These are phyloP conservation scores for Thraustotheca clavata DNA, from an alignment of 352 stramenopile species.

Conservation along the genomic window DNA sequence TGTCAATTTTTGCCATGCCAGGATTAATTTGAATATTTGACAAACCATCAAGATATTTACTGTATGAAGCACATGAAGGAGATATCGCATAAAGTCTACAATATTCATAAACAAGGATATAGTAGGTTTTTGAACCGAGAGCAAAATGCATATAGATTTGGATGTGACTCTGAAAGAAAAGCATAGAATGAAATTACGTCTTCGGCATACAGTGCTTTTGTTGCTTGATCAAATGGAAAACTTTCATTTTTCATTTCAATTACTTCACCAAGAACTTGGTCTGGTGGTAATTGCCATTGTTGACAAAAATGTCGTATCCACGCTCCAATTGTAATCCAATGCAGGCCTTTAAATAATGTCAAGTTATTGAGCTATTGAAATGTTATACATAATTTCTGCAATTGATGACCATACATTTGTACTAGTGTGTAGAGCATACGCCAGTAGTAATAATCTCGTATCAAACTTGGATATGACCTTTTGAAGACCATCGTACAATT, in stretches of 20 bases:
- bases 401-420: background rate
- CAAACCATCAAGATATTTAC: background rate
- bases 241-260: background rate
- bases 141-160: constrained; percentile 3
- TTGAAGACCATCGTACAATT: background rate
- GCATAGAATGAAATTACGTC: background rate
- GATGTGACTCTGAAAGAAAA: constrained; percentile 1
- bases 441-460: background rate
- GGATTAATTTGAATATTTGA: background rate
- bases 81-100: background rate
- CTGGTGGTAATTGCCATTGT: constrained; percentile 3
- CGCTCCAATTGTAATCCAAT: background rate
- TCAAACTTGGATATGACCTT: background rate
- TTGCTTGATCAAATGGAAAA: constrained; percentile 12
- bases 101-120: no score
- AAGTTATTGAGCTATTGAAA: background rate
- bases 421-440: background rate
- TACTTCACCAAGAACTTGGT: background rate
- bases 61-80: background rate
- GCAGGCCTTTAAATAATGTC: background rate
- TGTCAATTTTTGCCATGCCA: background rate
- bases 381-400: background rate
- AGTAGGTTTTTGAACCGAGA: no score
- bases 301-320: background rate
- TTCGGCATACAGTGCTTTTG: background rate